phyloP scores from a whole-genome alignment of 139 green algal genomes.

The Ettlia oleoabundans region DNA sequence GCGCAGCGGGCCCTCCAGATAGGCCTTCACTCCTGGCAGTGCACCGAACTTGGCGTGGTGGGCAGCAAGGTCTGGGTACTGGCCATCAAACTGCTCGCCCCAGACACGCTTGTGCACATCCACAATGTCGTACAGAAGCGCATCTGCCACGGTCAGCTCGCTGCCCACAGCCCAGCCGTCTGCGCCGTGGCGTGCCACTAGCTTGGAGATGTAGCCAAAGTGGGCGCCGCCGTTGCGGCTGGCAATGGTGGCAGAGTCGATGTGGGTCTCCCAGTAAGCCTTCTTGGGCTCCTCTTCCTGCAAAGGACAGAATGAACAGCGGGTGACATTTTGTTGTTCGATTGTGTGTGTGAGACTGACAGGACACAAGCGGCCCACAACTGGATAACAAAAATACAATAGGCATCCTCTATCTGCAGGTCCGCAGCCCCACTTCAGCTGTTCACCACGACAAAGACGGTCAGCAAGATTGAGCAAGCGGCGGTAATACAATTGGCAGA shows the following conservation, averaged over 20 bases:
- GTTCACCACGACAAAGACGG: no score
- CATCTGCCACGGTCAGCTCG: conserved; percentile 45
- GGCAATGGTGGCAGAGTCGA: conserved; percentile 20
- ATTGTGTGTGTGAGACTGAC: no score
- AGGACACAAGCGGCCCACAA: no score
- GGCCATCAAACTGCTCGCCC: conserved; percentile 37
- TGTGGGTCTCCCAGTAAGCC: conserved; percentile 50
- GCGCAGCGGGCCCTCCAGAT: conserved; percentile 43
- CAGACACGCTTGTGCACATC: conserved; percentile 64
- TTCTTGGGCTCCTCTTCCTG: conserved; percentile 57
- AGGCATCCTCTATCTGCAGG: no score
- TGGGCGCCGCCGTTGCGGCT: conserved; percentile 51
- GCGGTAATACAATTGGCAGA: no score
- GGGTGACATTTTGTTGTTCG: no score
- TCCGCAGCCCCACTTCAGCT: no score
- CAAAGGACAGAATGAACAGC: neutral
- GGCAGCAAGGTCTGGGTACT: conserved; percentile 50
- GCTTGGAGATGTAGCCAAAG: conserved; percentile 44
- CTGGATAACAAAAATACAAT: no score
- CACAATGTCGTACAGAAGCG: conserved; percentile 55
- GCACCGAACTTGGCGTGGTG: conserved; percentile 42
- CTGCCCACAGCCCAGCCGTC: conserved; percentile 35
- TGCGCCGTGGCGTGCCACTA: conserved; percentile 27
- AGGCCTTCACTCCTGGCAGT: conserved; percentile 52
- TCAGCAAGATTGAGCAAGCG: no score